Evolutionary conservation across 148 eudicot species (phyloP).

Genomic region (Persicaria maculosa): DNA sequence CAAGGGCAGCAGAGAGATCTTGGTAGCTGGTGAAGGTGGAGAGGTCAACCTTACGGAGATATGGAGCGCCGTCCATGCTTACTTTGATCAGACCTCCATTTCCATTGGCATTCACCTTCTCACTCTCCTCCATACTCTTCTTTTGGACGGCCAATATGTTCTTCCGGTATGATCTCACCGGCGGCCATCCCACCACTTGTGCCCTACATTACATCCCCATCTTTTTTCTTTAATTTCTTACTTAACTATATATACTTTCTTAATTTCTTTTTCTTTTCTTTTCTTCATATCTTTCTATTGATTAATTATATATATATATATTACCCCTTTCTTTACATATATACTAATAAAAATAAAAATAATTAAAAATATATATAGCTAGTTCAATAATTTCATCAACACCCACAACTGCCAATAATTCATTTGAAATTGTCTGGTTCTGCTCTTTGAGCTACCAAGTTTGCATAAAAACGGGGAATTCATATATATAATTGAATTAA

Average conservation of each 20-base stretch:
- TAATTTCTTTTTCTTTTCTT: too few species aligned
- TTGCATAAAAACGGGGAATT: background rate
- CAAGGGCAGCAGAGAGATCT: slow-evolving; percentile 69
- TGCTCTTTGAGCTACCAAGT: background rate
- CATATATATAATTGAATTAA: background rate
- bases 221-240: background rate
- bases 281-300: background rate
- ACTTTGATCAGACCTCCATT: slow-evolving; percentile 52
- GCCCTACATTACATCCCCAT: slow-evolving; percentile 32
- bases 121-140: slow-evolving; percentile 22
- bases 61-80: slow-evolving; percentile 91
- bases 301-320: background rate
- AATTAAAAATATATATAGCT: too few species aligned
- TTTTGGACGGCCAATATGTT: slow-evolving; percentile 58
- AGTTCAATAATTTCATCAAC: background rate
- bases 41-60: slow-evolving; percentile 81
- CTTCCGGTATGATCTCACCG: slow-evolving; percentile 72
- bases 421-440: background rate
- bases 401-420: slow-evolving; percentile 1
- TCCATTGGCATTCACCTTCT: background rate
- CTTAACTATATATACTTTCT: background rate
- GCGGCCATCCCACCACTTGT: slow-evolving; percentile 94
- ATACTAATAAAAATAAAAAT: background rate
- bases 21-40: slow-evolving; percentile 64
- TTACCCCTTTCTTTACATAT: background rate